These are phyloP conservation scores for Myxozyma mucilagina DNA, from an alignment of 805 yeast genomes.

Conservation along the genomic window DNA sequence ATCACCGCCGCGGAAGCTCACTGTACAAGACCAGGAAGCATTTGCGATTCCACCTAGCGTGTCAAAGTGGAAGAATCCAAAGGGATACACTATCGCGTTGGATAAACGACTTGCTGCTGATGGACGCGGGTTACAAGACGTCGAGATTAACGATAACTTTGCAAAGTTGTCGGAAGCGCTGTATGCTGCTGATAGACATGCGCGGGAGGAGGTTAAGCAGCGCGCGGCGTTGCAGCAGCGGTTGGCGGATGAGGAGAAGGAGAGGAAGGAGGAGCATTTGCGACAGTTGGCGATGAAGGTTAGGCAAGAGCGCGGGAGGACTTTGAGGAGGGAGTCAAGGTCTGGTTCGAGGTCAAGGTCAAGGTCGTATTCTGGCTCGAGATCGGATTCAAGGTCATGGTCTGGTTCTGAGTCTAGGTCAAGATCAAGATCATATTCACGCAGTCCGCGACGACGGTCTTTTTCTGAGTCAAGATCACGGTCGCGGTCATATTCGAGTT, in stretches of 20 bases:
- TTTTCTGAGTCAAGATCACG: constrained; percentile 1
- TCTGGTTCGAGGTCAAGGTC: constrained; percentile 8
- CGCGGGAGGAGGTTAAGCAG: constrained; percentile 55
- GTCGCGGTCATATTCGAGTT: constrained; percentile 5
- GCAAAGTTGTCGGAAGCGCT: constrained; percentile 69
- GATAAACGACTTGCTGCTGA: constrained; percentile 71
- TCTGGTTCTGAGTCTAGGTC: constrained; percentile 8
- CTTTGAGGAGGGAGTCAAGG: constrained; percentile 35
- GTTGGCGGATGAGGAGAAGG: constrained; percentile 52
- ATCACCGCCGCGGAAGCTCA: constrained; percentile 53
- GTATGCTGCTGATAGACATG: constrained; percentile 62
- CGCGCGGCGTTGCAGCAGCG: constrained; percentile 53
- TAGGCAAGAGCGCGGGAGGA: constrained; percentile 40
- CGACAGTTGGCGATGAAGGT: constrained; percentile 53
- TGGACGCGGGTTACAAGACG: constrained; percentile 43
- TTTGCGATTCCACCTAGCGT: constrained; percentile 92
- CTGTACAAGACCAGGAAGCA: constrained; percentile 69
- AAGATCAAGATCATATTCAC: constrained; percentile 5
- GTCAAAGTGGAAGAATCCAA: constrained; percentile 94
- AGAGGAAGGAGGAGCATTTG: constrained; percentile 54
- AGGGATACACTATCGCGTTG: constrained; percentile 79
- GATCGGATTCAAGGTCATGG: constrained; percentile 9
- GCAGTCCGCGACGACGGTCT: not conserved
- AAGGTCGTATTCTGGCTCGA: not conserved
- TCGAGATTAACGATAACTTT: constrained; percentile 57